Conservation (phyloP, 805 yeast genomes). For the Metschnikowia rubicola region DNA sequence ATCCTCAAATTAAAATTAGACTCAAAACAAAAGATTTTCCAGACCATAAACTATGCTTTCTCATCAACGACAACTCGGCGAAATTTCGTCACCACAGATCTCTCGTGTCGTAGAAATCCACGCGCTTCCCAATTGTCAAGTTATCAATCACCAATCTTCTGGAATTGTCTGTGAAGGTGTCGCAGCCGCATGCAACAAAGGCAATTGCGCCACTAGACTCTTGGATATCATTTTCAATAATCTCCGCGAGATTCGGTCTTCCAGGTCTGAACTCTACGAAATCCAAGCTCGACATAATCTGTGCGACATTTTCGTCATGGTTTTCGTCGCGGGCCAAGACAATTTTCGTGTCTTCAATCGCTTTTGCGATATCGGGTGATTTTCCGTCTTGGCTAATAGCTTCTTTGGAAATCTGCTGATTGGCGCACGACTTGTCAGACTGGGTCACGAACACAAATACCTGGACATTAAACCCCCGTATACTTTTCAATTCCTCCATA, state of each 20-base stretch:
- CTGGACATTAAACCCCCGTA: slow-evolving; percentile 27
- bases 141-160: slow-evolving; percentile 45
- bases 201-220: slow-evolving; percentile 39
- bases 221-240: slow-evolving; percentile 34
- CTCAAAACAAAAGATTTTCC: no score
- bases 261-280: slow-evolving; percentile 42
- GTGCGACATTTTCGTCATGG: slow-evolving; percentile 2
- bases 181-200: slow-evolving; percentile 61
- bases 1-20: no score
- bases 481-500: slow-evolving; percentile 31
- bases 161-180: slow-evolving; percentile 52
- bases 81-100: slow-evolving; percentile 51
- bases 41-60: no score
- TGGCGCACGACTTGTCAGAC: slow-evolving; percentile 3
- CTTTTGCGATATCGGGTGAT: not conserved
- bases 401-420: not conserved
- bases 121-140: slow-evolving; percentile 41
- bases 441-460: slow-evolving; percentile 32
- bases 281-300: slow-evolving; percentile 21
- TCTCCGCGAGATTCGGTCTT: slow-evolving; percentile 34
- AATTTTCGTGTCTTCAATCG: no score
- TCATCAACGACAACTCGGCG: no score
- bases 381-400: slow-evolving; percentile 10
- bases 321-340: no score
- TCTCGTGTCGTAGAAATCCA: slow-evolving; percentile 72